phyloP scores from a whole-genome alignment of 768 basidiomycete species.

The Filobasidium floriforme region DNA sequence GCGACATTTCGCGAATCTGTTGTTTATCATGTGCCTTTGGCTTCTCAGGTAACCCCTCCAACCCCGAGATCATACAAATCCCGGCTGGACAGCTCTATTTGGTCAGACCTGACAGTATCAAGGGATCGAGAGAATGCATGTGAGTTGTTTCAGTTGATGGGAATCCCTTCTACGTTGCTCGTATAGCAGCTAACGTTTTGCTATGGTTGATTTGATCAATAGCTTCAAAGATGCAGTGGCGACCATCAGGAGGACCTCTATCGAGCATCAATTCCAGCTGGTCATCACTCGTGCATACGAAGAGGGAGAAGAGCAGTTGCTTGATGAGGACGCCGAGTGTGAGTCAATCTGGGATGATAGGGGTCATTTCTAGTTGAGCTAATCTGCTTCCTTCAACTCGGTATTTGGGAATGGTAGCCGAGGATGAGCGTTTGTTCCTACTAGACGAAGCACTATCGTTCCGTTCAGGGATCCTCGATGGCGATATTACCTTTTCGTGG shows the following conservation, averaged over 20 bases:
- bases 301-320: slow-evolving; percentile 87
- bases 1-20: background rate
- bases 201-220: background rate
- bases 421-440: slow-evolving; percentile 86
- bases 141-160: slow-evolving; percentile 46
- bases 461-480: slow-evolving; percentile 59
- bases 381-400: slow-evolving; percentile 30
- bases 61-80: slow-evolving; percentile 89
- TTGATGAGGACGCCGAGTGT: slow-evolving; percentile 71
- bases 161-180: background rate
- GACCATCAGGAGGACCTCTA: slow-evolving; percentile 68
- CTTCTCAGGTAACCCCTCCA: slow-evolving; percentile 75
- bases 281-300: slow-evolving; percentile 95
- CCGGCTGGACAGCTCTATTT: slow-evolving; percentile 84
- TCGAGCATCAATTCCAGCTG: slow-evolving; percentile 71
- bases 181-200: background rate
- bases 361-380: too few species aligned
- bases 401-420: slow-evolving; percentile 53
- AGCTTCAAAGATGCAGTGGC: slow-evolving; percentile 95
- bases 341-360: background rate
- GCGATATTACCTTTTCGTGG: slow-evolving; percentile 80
- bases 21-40: slow-evolving; percentile 3
- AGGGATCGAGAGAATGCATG: slow-evolving; percentile 95
- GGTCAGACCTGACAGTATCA: slow-evolving; percentile 80
- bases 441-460: slow-evolving; percentile 87